phyloP scores from a whole-genome alignment of 805 yeast genomes.

The Wickerhamomyces queroliae region DNA sequence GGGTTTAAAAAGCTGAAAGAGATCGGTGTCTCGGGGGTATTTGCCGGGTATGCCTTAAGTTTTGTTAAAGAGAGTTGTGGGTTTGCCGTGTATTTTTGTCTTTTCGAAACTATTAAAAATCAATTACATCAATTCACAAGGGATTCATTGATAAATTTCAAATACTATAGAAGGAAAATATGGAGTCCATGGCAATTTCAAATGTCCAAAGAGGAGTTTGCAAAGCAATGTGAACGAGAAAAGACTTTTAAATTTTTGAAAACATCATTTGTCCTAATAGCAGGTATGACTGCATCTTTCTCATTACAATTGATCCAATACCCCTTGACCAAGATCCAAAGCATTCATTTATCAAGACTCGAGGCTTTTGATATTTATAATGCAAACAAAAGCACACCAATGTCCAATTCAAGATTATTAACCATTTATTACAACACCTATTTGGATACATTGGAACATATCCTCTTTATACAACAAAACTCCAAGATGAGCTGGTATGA shows the following conservation, averaged over 20 bases:
- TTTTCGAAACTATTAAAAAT: slow-evolving; percentile 76
- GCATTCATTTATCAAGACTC: slow-evolving; percentile 68
- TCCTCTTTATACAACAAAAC: slow-evolving; percentile 45
- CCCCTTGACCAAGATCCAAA: slow-evolving; percentile 77
- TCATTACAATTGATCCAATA: slow-evolving; percentile 74
- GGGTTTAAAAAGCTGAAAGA: slow-evolving; percentile 62
- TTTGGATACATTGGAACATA: slow-evolving; percentile 63
- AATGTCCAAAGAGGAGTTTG: slow-evolving; percentile 16
- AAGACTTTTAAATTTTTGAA: slow-evolving; percentile 41
- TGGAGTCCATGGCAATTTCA: slow-evolving; percentile 19
- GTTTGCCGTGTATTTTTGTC: slow-evolving; percentile 77
- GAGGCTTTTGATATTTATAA: slow-evolving; percentile 72
- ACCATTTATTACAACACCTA: slow-evolving; percentile 68
- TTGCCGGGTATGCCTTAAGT: slow-evolving; percentile 83
- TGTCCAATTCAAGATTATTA: slow-evolving; percentile 16
- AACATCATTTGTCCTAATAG: slow-evolving; percentile 66
- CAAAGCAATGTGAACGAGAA: slow-evolving; percentile 21
- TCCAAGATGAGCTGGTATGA: slow-evolving; percentile 51
- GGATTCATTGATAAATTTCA: slow-evolving; percentile 36
- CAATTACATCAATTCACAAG: slow-evolving; percentile 48
- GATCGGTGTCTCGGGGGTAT: slow-evolving; percentile 78
- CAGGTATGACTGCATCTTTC: slow-evolving; percentile 85
- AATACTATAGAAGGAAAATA: slow-evolving; percentile 31
- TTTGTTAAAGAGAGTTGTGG: slow-evolving; percentile 75
- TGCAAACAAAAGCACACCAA: slow-evolving; percentile 6